Percentiles rank a stretch among this genome's conserved stretches.
Evolutionary conservation across 208 protist species (phyloP).

Genomic region (Crithidia acanthocephali): DNA sequence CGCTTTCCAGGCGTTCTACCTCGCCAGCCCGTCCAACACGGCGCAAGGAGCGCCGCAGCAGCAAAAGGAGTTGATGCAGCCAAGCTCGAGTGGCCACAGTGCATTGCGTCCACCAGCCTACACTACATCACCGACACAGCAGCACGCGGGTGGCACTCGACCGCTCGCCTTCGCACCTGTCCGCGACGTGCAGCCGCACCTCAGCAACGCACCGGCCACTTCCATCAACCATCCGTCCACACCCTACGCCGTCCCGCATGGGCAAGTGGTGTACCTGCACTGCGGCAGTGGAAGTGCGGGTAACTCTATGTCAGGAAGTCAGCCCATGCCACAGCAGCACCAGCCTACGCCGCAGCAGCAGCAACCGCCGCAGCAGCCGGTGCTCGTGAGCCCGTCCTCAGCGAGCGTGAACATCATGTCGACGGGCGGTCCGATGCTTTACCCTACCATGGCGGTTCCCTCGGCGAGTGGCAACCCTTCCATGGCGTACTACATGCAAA

Average conservation of each 20-base stretch:
- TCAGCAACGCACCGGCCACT: background rate
- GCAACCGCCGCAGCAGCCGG: background rate
- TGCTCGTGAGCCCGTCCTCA: background rate
- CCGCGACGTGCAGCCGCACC: background rate
- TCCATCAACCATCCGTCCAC: background rate
- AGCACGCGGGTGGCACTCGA: background rate
- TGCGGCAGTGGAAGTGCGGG: background rate
- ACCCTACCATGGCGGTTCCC: slow-evolving; percentile 2
- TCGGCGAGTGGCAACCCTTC: background rate
- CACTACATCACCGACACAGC: background rate
- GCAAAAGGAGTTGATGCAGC: background rate
- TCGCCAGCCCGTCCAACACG: background rate
- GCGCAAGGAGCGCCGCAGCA: background rate
- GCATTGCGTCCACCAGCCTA: background rate
- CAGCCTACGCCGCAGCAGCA: background rate
- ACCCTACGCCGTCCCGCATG: slow-evolving; percentile 1
- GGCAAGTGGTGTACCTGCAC: slow-evolving; percentile 9
- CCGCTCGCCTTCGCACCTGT: background rate
- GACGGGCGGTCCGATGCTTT: background rate
- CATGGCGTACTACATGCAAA: slow-evolving; percentile 4
- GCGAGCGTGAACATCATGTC: background rate
- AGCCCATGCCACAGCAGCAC: too few relatives aligned
- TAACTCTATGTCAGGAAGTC: too few relatives aligned
- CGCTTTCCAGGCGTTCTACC: background rate
- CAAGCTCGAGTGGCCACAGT: background rate